Percentiles rank a stretch among this genome's conserved stretches.
phyloP scores from a whole-genome alignment of 768 basidiomycete species.

The Pluteus cervinus region DNA sequence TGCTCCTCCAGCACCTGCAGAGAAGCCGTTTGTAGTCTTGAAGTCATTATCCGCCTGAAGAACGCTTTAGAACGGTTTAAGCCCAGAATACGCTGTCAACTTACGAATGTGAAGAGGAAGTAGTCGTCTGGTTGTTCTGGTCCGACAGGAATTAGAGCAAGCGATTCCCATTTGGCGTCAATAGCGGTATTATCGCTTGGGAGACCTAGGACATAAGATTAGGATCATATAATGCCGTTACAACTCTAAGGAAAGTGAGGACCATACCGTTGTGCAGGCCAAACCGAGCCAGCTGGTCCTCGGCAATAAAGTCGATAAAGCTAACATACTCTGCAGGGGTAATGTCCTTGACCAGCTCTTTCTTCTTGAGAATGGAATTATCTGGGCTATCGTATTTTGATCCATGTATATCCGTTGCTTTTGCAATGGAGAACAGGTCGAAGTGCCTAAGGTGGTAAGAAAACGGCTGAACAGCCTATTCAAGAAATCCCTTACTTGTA shows the following conservation, averaged over 20 bases:
- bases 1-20: constrained; percentile 36
- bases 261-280: constrained; percentile 55
- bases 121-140: constrained; percentile 52
- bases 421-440: constrained; percentile 50
- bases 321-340: constrained; percentile 47
- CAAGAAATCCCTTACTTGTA: constrained; percentile 39
- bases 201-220: constrained; percentile 25
- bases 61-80: too few relatives aligned
- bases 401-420: constrained; percentile 57
- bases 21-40: constrained; percentile 42
- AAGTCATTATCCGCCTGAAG: constrained; percentile 59
- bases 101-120: constrained; percentile 58
- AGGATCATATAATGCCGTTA: constrained; percentile 1
- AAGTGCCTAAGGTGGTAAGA: constrained; percentile 45
- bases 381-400: constrained; percentile 48
- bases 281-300: constrained; percentile 49
- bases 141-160: constrained; percentile 54
- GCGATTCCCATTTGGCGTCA: constrained; percentile 63
- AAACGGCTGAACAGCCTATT: neutral
- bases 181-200: constrained; percentile 47
- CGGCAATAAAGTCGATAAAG: constrained; percentile 52
- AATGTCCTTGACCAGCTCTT: constrained; percentile 39
- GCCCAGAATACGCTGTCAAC: too few relatives aligned
- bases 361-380: constrained; percentile 44
- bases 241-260: neutral